Conservation (phyloP, 768 basidiomycete genomes). For the Tulasnella sp. region DNA sequence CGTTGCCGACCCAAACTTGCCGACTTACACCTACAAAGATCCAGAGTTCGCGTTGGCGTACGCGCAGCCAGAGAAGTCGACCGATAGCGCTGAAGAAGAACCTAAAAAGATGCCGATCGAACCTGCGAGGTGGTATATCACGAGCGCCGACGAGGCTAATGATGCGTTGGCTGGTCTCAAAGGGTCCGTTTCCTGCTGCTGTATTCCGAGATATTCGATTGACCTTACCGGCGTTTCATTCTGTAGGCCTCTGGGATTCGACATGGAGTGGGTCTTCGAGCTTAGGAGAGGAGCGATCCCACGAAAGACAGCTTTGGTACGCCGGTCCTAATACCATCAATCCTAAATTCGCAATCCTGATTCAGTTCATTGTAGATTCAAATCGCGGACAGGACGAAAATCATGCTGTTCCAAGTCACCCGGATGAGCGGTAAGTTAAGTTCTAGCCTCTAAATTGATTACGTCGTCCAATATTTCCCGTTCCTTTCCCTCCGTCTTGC, state of each 20-base stretch:
- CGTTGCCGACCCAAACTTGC: background rate
- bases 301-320: slow-evolving; percentile 7
- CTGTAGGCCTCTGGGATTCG: slow-evolving; percentile 13
- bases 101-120: background rate
- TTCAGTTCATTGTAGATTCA: slow-evolving; percentile 33
- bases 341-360: background rate
- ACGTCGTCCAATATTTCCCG: background rate
- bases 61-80: background rate
- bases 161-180: background rate
- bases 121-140: background rate
- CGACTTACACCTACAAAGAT: background rate
- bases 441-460: background rate
- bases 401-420: slow-evolving; percentile 44
- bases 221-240: background rate
- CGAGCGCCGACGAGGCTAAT: background rate
- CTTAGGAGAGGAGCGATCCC: background rate
- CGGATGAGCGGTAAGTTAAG: slow-evolving; percentile 38
- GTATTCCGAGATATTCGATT: background rate
- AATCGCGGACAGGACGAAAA: slow-evolving; percentile 37
- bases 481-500: background rate
- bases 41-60: background rate
- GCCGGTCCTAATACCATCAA: background rate
- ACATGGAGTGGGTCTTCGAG: slow-evolving; percentile 10
- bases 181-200: background rate
- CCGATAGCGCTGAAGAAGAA: background rate